Evolutionary conservation across 192 early-diverging fungal species (phyloP).

Genomic region (Coemansia sp.): DNA sequence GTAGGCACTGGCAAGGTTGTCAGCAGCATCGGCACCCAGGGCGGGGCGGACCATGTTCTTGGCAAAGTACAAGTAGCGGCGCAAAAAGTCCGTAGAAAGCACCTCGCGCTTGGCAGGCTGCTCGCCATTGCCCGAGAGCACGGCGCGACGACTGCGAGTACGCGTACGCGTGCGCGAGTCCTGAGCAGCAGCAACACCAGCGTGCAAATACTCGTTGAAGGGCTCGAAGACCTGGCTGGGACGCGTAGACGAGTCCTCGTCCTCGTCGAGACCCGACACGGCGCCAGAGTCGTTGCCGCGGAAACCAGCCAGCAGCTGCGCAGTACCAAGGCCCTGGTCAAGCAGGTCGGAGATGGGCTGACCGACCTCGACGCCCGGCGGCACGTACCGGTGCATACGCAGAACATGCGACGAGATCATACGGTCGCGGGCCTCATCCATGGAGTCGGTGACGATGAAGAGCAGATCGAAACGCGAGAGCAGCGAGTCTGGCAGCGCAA

Average conservation of each 20-base stretch:
- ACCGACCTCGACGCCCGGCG: constrained; percentile 84
- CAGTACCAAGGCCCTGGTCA: constrained; percentile 44
- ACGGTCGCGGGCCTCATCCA: constrained; percentile 84
- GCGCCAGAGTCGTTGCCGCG: constrained; percentile 42
- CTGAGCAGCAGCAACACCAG: constrained; percentile 62
- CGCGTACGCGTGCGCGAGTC: constrained; percentile 22
- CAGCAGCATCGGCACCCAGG: constrained; percentile 80
- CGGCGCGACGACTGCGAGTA: constrained; percentile 32
- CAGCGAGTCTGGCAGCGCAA: constrained; percentile 93
- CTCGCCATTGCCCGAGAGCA: constrained; percentile 23
- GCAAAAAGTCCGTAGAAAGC: constrained; percentile 85
- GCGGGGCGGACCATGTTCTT: constrained; percentile 85
- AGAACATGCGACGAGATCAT: constrained; percentile 91
- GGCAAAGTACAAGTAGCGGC: constrained; percentile 95
- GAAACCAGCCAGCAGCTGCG: constrained; percentile 34
- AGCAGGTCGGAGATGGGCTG: constrained; percentile 53
- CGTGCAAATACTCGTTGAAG: constrained; percentile 82
- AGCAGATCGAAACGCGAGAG: constrained; percentile 97
- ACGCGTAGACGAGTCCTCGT: constrained; percentile 59
- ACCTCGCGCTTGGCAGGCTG: constrained; percentile 61
- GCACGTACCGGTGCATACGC: constrained; percentile 92
- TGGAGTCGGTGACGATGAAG: constrained; percentile 93
- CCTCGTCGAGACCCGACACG: constrained; percentile 53
- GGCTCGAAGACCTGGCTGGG: constrained; percentile 82
- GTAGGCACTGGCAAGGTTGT: constrained; percentile 80